These are phyloP conservation scores for Penicillium cinerascens DNA, from an alignment of 495 filamentous ascomycete species.

Conservation along the genomic window DNA sequence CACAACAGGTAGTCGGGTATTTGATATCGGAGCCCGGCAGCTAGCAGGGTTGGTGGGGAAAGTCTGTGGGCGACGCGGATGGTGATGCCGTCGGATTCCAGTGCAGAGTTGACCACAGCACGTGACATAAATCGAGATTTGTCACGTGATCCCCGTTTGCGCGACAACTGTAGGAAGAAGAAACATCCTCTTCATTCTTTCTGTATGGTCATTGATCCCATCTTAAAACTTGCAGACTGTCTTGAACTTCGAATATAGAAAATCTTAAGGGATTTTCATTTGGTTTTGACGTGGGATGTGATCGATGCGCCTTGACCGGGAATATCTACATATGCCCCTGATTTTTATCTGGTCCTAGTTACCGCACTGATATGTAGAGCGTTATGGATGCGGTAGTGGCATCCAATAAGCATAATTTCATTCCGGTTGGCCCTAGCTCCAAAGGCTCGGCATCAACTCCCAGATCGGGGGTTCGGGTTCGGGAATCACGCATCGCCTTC, in stretches of 20 bases:
- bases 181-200: neutral
- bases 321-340: neutral
- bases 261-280: no score
- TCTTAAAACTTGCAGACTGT: neutral
- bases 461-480: no score
- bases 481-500: no score
- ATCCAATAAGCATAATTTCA: neutral
- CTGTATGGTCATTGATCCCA: neutral
- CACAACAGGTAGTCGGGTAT: neutral
- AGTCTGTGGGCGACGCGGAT: slow-evolving; percentile 8
- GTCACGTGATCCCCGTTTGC: slow-evolving; percentile 7
- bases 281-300: no score
- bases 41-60: slow-evolving; percentile 11
- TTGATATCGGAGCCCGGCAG: slow-evolving; percentile 2
- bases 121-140: neutral
- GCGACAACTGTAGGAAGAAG: neutral
- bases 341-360: neutral
- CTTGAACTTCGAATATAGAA: no score
- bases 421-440: neutral
- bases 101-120: slow-evolving; percentile 17
- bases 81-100: slow-evolving; percentile 16
- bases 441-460: no score
- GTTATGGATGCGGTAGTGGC: no score
- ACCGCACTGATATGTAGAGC: no score
- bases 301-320: no score